Evolutionary conservation across 345 rosid species (phyloP).

Genomic region (Aquilaria sinensis): DNA sequence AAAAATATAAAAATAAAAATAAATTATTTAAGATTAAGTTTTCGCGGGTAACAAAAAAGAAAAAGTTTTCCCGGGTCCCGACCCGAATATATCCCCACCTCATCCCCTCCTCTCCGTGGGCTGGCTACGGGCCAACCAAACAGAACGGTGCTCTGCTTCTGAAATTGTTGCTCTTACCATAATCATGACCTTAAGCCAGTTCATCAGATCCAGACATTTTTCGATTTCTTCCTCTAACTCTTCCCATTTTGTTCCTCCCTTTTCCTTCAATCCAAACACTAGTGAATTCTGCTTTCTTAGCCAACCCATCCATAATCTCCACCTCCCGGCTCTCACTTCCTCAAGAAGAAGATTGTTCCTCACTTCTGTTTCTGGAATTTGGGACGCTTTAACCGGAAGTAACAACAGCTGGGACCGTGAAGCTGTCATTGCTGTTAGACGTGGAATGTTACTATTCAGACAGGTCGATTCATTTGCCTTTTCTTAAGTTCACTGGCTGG

Average conservation of each 20-base stretch:
- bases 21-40: no score
- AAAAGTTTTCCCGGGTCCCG: no score
- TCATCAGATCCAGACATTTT: conserved; percentile 21
- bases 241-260: conserved; percentile 13
- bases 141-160: no score
- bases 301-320: conserved; percentile 20
- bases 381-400: conserved; percentile 75
- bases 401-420: conserved; percentile 49
- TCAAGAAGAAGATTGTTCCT: conserved; percentile 61
- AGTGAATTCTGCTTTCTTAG: conserved; percentile 12
- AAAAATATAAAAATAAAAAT: no score
- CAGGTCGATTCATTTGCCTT: conserved; percentile 32
- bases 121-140: no score
- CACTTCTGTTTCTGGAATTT: conserved; percentile 71
- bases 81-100: no score
- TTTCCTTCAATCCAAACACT: conserved; percentile 20
- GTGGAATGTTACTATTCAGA: conserved; percentile 77
- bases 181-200: conserved; percentile 37
- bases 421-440: conserved; percentile 51
- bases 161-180: not conserved
- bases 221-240: conserved; percentile 12
- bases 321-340: conserved; percentile 25
- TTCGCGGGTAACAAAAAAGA: no score
- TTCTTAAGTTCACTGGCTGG: no score
- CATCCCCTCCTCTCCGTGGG: no score